These are phyloP conservation scores for Tagetes erecta DNA, from an alignment of 129 eudicot genomes.

Conservation along the genomic window DNA sequence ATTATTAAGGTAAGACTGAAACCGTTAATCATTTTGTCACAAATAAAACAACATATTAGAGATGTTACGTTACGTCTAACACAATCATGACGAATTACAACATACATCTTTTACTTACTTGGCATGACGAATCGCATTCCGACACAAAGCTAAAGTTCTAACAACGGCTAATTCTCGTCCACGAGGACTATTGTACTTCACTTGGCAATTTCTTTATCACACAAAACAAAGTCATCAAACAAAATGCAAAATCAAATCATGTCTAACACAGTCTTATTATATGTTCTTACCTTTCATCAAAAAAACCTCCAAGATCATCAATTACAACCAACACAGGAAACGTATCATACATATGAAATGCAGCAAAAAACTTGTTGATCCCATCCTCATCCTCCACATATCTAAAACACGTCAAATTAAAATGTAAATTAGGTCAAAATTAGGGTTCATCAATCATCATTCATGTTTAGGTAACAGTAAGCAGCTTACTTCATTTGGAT, in stretches of 20 bases:
- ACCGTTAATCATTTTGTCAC: no score
- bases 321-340: slow-evolving; percentile 61
- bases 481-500: slow-evolving; percentile 61
- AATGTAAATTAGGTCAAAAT: not conserved
- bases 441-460: not conserved
- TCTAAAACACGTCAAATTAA: slow-evolving; percentile 33
- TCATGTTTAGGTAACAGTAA: not conserved
- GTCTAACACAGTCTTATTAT: not conserved
- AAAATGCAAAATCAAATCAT: slow-evolving; percentile 5
- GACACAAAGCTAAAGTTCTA: slow-evolving; percentile 67
- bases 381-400: slow-evolving; percentile 82
- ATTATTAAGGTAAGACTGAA: no score
- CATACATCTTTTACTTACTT: slow-evolving; percentile 46
- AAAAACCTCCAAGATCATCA: slow-evolving; percentile 73
- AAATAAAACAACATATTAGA: no score
- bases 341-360: slow-evolving; percentile 64
- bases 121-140: slow-evolving; percentile 72
- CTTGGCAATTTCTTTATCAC: slow-evolving; percentile 59
- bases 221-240: slow-evolving; percentile 20
- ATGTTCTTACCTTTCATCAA: slow-evolving; percentile 72
- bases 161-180: slow-evolving; percentile 85
- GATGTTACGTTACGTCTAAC: no score
- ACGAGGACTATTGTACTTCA: slow-evolving; percentile 59
- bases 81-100: not conserved
- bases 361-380: slow-evolving; percentile 76